These are phyloP conservation scores for Spathaspora sp. DNA, from an alignment of 1,139 yeast genomes.

Conservation along the genomic window DNA sequence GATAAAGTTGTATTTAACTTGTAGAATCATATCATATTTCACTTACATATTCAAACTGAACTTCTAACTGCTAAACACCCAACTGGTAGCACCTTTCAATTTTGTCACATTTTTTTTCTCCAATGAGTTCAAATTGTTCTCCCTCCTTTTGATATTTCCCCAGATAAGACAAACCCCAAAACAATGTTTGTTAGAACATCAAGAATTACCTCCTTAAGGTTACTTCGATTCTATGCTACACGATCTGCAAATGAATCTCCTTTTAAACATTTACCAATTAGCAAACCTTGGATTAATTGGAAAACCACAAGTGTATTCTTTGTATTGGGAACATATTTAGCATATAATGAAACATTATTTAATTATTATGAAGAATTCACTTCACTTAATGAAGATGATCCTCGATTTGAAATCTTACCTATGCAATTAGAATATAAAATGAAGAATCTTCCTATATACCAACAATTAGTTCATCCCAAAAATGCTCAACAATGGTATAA, in stretches of 20 bases:
- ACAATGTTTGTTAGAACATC: not conserved
- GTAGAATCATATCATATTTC: too few species aligned
- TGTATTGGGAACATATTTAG: conserved; percentile 28
- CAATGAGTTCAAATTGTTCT: not conserved
- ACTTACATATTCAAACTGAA: too few species aligned
- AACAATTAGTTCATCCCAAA: conserved; percentile 39
- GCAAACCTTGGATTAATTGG: conserved; percentile 34
- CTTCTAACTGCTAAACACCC: too few species aligned
- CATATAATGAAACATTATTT: conserved; percentile 37
- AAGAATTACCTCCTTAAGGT: not conserved
- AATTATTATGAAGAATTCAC: conserved; percentile 34
- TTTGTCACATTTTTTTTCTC: too few species aligned
- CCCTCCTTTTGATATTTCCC: not conserved
- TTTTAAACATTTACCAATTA: conserved; percentile 29
- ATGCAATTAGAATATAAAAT: conserved; percentile 46
- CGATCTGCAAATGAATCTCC: conserved; percentile 37
- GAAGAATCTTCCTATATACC: conserved; percentile 52
- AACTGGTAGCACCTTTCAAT: not conserved
- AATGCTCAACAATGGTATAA: conserved; percentile 43
- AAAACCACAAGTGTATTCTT: conserved; percentile 28
- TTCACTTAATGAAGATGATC: conserved; percentile 22
- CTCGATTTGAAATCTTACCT: conserved; percentile 17
- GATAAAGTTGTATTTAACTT: too few species aligned
- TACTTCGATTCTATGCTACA: conserved; percentile 22
- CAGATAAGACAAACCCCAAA: not conserved